These are phyloP conservation scores for Aspergillus chevalieri DNA, from an alignment of 2,329 filamentous ascomycete genomes.

Conservation along the genomic window DNA sequence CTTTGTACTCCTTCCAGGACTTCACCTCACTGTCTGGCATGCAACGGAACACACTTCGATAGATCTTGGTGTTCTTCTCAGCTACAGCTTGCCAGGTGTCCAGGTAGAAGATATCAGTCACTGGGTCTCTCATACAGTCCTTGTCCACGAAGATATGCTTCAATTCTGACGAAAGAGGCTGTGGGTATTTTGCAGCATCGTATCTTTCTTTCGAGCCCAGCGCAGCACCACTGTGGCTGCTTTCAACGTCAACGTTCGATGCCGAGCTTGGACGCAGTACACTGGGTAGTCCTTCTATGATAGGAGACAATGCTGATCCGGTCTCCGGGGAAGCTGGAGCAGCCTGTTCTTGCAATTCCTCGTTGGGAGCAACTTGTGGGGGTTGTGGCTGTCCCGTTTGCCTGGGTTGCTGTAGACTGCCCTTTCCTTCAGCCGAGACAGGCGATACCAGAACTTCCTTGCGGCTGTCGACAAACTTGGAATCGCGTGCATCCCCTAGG, in stretches of 20 bases:
- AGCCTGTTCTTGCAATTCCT: slow-evolving; percentile 13
- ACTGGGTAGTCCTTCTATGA: slow-evolving; percentile 18
- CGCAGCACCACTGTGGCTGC: slow-evolving; percentile 67
- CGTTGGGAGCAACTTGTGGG: slow-evolving; percentile 13
- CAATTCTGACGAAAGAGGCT: slow-evolving; percentile 58
- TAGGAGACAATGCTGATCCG: slow-evolving; percentile 9
- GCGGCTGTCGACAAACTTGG: slow-evolving; percentile 56
- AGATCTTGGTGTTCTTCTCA: slow-evolving; percentile 92
- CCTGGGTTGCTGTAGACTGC: slow-evolving; percentile 50
- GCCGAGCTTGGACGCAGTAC: slow-evolving; percentile 64
- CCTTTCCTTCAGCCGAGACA: slow-evolving; percentile 58
- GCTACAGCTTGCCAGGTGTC: slow-evolving; percentile 84
- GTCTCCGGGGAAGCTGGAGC: slow-evolving; percentile 12
- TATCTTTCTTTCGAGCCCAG: slow-evolving; percentile 34
- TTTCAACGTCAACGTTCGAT: slow-evolving; percentile 70
- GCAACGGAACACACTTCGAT: slow-evolving; percentile 87
- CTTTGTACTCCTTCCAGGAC: slow-evolving; percentile 88
- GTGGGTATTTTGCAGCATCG: slow-evolving; percentile 47
- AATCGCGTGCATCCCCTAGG: slow-evolving; percentile 61
- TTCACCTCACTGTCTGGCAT: slow-evolving; percentile 94
- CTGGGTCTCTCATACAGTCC: slow-evolving; percentile 90
- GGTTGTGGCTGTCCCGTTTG: slow-evolving; percentile 33
- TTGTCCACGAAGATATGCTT: slow-evolving; percentile 68
- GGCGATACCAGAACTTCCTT: slow-evolving; percentile 66
- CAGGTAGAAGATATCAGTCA: slow-evolving; percentile 74